These are phyloP conservation scores for Gossypium aridum DNA, from an alignment of 441 rosid species.

Conservation along the genomic window DNA sequence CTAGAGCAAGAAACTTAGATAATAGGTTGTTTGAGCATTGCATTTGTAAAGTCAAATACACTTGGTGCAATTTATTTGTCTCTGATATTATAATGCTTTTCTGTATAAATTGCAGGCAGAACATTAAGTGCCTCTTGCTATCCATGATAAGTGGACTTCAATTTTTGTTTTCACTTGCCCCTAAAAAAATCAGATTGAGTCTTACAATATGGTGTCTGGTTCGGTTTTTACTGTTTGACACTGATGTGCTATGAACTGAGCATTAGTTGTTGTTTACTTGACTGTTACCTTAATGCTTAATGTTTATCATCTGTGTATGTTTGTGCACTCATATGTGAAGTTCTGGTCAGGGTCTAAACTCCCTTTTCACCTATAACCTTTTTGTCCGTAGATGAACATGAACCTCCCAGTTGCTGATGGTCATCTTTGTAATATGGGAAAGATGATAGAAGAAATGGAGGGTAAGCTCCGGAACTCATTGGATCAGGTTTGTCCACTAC, in stretches of 20 bases:
- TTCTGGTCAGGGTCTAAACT: background rate
- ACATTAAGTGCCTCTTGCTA: background rate
- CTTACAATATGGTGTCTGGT: background rate
- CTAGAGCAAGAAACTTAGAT: background rate
- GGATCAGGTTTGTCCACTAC: slow-evolving; percentile 59
- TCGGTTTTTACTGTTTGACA: background rate
- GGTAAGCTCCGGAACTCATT: slow-evolving; percentile 86
- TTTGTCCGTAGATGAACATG: slow-evolving; percentile 62
- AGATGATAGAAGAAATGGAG: slow-evolving; percentile 98
- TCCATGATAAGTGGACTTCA: background rate
- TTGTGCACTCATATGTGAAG: background rate
- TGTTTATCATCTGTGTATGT: background rate
- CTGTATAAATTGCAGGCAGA: background rate
- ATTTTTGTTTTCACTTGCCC: background rate
- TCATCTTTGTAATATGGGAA: slow-evolving; percentile 94
- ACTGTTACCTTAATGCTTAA: background rate
- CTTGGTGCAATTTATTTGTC: background rate
- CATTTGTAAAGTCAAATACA: background rate
- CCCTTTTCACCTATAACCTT: background rate
- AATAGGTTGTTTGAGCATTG: background rate
- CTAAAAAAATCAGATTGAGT: background rate
- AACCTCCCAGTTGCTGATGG: slow-evolving; percentile 78
- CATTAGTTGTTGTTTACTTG: background rate
- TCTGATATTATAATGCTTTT: background rate
- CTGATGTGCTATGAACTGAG: background rate